These are phyloP conservation scores for Ascochyta koolunga DNA, from an alignment of 2,329 filamentous ascomycete species.

Conservation along the genomic window DNA sequence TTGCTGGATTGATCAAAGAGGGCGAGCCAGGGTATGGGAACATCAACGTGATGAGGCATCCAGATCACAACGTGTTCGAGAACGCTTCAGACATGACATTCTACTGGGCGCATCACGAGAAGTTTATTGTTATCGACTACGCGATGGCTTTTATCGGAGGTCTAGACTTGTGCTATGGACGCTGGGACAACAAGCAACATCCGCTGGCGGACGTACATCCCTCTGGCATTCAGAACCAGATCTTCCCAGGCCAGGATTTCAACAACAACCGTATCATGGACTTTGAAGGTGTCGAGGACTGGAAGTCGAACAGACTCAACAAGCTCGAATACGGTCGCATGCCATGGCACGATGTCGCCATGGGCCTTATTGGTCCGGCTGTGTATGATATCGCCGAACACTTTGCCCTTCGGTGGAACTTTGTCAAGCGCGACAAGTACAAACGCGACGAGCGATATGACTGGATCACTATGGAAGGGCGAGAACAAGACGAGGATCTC, in stretches of 20 bases:
- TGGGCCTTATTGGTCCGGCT: conserved; percentile 87
- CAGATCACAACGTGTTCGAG: conserved; percentile 92
- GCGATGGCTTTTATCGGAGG: conserved; percentile 90
- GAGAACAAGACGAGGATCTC: conserved; percentile 80
- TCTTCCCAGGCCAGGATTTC: conserved; percentile 96
- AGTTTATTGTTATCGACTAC: conserved; percentile 95
- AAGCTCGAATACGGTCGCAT: conserved; percentile 93
- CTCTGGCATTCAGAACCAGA: conserved; percentile 76
- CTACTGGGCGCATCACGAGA: conserved; percentile 98
- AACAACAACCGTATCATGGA: conserved; percentile 98
- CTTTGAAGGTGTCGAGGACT: conserved; percentile 87
- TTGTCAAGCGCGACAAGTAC: conserved; percentile 96
- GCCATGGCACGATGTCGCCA: conserved; percentile 97
- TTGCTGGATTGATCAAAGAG: conserved; percentile 80
- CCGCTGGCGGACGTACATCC: conserved; percentile 87
- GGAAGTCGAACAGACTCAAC: conserved; percentile 90
- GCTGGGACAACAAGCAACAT: conserved; percentile 90
- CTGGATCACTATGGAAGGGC: conserved; percentile 81
- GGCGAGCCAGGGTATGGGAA: conserved; percentile 84
- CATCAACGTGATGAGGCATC: conserved; percentile 87
- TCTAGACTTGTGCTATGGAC: conserved; percentile 91
- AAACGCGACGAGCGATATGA: conserved; percentile 84
- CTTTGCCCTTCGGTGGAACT: conserved; percentile 95
- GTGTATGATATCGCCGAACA: conserved; percentile 96
- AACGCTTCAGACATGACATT: conserved; percentile 96